Base-by-base conservation (phyloP, 768 basidiomycete genomes). In the Paxillus rubicundulus region DNA sequence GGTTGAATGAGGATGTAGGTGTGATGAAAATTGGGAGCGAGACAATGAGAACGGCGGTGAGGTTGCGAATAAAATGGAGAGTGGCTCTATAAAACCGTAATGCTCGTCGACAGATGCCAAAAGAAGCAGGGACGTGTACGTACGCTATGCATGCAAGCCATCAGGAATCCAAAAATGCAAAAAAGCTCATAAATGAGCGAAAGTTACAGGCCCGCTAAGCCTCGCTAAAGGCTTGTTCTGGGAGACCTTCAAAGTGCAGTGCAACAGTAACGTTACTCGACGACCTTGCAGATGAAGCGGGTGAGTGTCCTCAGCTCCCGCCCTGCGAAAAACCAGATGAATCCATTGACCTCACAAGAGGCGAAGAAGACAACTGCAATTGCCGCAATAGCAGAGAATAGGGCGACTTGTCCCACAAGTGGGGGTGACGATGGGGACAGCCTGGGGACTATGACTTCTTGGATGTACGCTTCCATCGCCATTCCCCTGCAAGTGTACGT, bases 351-450 rank as follows among this genome's bases (percentile, higher is more conserved):
- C 28, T 18, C 17, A 17, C 8, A 18, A 45, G n/a, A 30, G n/a
- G 27, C n/a, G 59, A 14, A n/a, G n/a, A n/a, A 38, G 37, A 30
- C 30, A 30, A 10, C 2, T 46, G 59, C 9, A 50, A 32, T 33
- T 38, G 24, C 42, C 12, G 39, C 17, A 38, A 43, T 5, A 59
- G 21, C 7, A 60, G 53, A 45, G 60, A 24, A 24, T 24, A 58
- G 4, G 52, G 54, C 36, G 51, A 38, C 9, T 28, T 36, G 24
- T 42, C 12, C 42, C n/a, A 39, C 46, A 7, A 59, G 28, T 6
- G 63, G 51, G 46, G 55, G 55, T 12, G 54, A 53, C 36, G 54
- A 56, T 59, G 21, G 58, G 47, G 3, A 50, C 33, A 18, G 53
- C 61, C 27, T 54, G 63, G 9, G 40, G 16, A 21, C 54, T 41